These are phyloP conservation scores for Pseudoscleropodium purum DNA, from an alignment of 225 moss, liverwort and hornwort genomes.

Conservation along the genomic window DNA sequence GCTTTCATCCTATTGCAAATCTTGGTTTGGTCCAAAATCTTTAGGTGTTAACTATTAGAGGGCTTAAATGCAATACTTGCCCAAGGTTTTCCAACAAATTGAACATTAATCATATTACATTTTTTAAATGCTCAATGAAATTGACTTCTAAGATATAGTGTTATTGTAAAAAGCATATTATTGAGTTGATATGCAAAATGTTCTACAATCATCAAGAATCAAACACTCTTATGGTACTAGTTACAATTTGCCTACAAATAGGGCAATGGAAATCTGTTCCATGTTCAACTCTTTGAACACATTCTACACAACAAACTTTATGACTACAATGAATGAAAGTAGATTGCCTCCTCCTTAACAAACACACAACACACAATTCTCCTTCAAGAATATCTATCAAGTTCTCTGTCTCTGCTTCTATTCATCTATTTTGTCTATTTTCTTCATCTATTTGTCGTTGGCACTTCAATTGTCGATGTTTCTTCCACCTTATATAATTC, in stretches of 20 bases:
- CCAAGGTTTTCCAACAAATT: background rate
- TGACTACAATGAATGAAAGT: slow-evolving; percentile 63
- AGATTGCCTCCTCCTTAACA: slow-evolving; percentile 39
- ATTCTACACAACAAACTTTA: slow-evolving; percentile 62
- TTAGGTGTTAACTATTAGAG: rapidly evolving
- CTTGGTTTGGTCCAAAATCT: background rate
- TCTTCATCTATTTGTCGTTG: slow-evolving; percentile 51
- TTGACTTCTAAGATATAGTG: too few relatives aligned
- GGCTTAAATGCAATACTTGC: rapidly evolving
- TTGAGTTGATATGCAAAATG: background rate
- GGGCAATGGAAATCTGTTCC: slow-evolving; percentile 38
- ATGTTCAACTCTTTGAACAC: slow-evolving; percentile 60
- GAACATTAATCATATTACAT: background rate
- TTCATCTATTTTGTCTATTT: slow-evolving; percentile 34
- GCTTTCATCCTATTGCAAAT: background rate
- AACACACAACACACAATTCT: slow-evolving; percentile 65
- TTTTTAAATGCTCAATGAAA: background rate
- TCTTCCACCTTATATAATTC: slow-evolving; percentile 67
- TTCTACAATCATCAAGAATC: background rate
- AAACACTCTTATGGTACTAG: slow-evolving; percentile 42
- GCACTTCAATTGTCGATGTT: background rate
- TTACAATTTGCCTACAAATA: slow-evolving; percentile 55
- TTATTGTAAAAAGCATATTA: background rate
- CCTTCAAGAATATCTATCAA: slow-evolving; percentile 56
- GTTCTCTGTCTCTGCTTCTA: slow-evolving; percentile 51